Evolutionary conservation across 2,329 filamentous ascomycete genomes (phyloP).

Genomic region (Exophiala sp.): DNA sequence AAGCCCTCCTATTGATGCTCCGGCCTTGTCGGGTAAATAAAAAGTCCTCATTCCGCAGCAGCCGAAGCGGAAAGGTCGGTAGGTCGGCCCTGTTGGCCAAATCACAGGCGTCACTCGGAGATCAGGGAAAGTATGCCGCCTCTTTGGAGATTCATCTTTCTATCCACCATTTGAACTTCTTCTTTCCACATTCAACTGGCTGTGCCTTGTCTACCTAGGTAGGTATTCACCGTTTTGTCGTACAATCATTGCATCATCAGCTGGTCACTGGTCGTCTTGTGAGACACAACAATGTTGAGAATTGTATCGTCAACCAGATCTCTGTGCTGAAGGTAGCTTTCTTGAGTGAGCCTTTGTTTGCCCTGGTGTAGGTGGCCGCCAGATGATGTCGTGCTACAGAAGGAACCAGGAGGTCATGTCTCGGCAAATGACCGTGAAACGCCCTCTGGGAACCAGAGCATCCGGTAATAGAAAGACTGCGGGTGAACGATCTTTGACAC

Average conservation of each 20-base stretch:
- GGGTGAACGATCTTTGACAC: background rate
- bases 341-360: background rate
- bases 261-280: background rate
- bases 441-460: background rate
- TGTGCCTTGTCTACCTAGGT: background rate
- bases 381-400: background rate
- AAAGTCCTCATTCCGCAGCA: conserved; percentile 4
- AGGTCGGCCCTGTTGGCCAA: background rate
- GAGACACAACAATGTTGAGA: background rate
- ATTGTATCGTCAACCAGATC: background rate
- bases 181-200: background rate
- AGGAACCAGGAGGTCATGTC: background rate
- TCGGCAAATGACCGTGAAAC: conserved; percentile 3
- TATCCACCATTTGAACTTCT: too few relatives aligned
- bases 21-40: background rate
- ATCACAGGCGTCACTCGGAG: background rate
- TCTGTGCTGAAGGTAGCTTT: background rate
- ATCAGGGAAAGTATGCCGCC: too few relatives aligned
- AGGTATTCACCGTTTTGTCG: background rate
- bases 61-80: background rate
- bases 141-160: too few relatives aligned
- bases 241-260: background rate
- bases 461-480: conserved; percentile 5
- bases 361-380: background rate
- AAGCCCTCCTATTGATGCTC: background rate